Base-by-base conservation (phyloP, 2,329 filamentous ascomycete species). In the Verruconis gallopava region DNA sequence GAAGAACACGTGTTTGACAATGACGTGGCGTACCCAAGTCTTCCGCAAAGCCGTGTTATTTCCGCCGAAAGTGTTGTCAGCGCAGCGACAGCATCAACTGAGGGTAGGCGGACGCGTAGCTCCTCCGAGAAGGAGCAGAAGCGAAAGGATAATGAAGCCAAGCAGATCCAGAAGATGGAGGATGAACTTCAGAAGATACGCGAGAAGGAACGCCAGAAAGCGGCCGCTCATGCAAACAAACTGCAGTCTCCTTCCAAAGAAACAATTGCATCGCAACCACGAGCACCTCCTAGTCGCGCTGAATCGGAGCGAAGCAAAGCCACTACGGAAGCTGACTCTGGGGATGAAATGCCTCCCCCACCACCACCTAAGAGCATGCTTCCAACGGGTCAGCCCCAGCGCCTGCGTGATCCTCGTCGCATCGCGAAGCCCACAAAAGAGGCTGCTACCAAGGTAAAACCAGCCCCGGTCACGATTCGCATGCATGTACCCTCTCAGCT, bases 181-280 rank as follows among this genome's bases (percentile, higher is more conserved):
- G 76, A 78, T 17, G 79, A 76, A 53, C 64, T 82, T 3, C 77
- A 81, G 48, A 81, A 78, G 52, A 75, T 72, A 34, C 73, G 80
- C 5, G 73, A 78, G 50, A 79, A 81, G 58, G 79, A 85, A 54
- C 69, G 79, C 4, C 74, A 80, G 49, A 83, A 81, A 55, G 81
- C 75, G 30, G 55, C 56, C 18, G 53, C 58, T 37, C 54, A 56
- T 22, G 58, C 58, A 45, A 52, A 58, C 17, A 52, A 56, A 21
- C 56, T 57, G 37, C 52, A 58, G 22, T 47, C 51, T 44, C 41
- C 48, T 6, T 48, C 54, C 38, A 49, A 46, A n/a, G 55, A 62
- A 46, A 52, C 19, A 5, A 15, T 44, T 15, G 18, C 30, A n/a
- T 19, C 30, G 9, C 37, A 41, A 40, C 49, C 18, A 46, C 46